phyloP scores from a whole-genome alignment of 805 yeast species.

The Kodamaea leandrae region DNA sequence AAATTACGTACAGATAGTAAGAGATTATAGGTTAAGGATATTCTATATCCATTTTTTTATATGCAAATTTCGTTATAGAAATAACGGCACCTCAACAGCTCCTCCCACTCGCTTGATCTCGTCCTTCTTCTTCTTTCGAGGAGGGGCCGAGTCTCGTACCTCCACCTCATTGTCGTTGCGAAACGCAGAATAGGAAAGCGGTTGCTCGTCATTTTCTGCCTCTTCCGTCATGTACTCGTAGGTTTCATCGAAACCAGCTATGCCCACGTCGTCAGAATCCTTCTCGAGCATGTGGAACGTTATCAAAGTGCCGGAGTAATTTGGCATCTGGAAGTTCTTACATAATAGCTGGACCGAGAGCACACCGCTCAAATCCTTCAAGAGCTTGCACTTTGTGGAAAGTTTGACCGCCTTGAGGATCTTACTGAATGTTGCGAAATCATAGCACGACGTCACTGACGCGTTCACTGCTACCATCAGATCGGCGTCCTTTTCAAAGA shows the following conservation, averaged over 20 bases:
- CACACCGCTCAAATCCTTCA: slow-evolving; percentile 36
- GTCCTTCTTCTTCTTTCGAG: slow-evolving; percentile 7
- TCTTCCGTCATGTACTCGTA: slow-evolving; percentile 19
- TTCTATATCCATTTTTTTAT: background rate
- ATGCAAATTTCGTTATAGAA: slow-evolving; percentile 22
- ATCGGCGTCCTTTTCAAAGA: slow-evolving; percentile 30
- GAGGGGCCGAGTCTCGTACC: slow-evolving; percentile 1
- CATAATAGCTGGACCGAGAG: slow-evolving; percentile 39
- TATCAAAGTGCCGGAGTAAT: slow-evolving; percentile 37
- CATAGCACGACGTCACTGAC: slow-evolving; percentile 24
- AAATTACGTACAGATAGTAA: background rate
- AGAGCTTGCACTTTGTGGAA: slow-evolving; percentile 38
- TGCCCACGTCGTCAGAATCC: slow-evolving; percentile 15
- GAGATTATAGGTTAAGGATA: no score
- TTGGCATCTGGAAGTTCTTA: slow-evolving; percentile 25
- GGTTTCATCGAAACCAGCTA: slow-evolving; percentile 20
- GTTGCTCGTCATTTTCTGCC: slow-evolving; percentile 17
- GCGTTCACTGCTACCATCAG: slow-evolving; percentile 18
- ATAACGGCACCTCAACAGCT: slow-evolving; percentile 46
- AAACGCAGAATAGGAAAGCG: slow-evolving; percentile 27
- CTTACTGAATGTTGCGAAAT: slow-evolving; percentile 32
- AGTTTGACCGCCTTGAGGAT: slow-evolving; percentile 36
- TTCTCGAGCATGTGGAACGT: slow-evolving; percentile 41
- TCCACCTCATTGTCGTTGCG: background rate
- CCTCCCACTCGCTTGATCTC: slow-evolving; percentile 36